Conservation (phyloP, 1,284 basidiomycete species). For the Cutaneotrichosporon sp. region DNA sequence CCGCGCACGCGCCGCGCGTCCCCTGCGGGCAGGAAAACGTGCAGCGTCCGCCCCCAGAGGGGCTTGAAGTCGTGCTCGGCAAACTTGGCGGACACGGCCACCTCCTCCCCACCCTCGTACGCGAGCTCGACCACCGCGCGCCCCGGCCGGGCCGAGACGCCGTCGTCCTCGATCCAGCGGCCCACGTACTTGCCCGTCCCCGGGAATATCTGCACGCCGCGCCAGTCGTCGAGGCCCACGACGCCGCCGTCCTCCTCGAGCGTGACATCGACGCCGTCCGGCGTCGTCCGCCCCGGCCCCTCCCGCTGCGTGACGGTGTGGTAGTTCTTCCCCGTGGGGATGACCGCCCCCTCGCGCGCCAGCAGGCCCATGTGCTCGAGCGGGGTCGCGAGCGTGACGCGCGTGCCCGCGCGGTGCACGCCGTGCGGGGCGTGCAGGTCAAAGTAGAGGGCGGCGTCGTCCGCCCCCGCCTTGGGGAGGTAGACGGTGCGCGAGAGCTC, state of each 20-base stretch:
- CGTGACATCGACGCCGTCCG: constrained; percentile 51
- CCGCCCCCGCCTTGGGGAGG: constrained; percentile 43
- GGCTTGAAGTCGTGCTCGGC: constrained; percentile 48
- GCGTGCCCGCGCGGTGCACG: constrained; percentile 34
- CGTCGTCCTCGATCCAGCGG: constrained; percentile 55
- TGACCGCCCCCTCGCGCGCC: constrained; percentile 52
- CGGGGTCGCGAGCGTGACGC: constrained; percentile 48
- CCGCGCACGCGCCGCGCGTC: constrained; percentile 39
- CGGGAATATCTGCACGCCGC: constrained; percentile 55
- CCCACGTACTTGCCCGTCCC: constrained; percentile 28
- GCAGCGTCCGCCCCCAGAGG: constrained; percentile 49
- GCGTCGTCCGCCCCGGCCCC: constrained; percentile 45
- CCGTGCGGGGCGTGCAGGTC: constrained; percentile 39
- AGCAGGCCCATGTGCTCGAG: constrained; percentile 54
- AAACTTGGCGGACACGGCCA: constrained; percentile 42
- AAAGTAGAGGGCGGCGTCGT: constrained; percentile 40
- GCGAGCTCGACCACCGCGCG: constrained; percentile 43
- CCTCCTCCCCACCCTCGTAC: constrained; percentile 38
- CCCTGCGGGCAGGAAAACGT: constrained; percentile 48
- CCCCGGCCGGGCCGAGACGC: constrained; percentile 47
- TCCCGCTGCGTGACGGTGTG: constrained; percentile 49
- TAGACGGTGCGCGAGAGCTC: constrained; percentile 48
- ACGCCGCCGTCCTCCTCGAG: constrained; percentile 51
- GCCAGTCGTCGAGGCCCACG: constrained; percentile 53
- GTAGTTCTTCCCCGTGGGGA: constrained; percentile 53